phyloP scores from a whole-genome alignment of 1,284 basidiomycete genomes.

The Ustilago nuda region DNA sequence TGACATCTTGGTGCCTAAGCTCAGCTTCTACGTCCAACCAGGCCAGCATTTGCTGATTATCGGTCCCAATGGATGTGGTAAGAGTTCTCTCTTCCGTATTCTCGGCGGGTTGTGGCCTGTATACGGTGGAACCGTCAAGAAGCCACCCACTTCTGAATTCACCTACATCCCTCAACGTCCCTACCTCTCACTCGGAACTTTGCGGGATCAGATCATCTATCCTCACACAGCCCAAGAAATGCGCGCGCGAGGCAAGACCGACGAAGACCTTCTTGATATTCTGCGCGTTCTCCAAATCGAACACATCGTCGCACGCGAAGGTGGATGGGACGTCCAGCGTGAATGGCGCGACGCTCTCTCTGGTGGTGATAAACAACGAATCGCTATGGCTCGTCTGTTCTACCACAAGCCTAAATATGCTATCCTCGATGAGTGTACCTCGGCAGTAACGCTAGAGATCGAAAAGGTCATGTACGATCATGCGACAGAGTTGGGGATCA shows the following conservation, averaged over 20 bases:
- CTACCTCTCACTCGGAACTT: slow-evolving; percentile 90
- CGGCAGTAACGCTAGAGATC: slow-evolving; percentile 89
- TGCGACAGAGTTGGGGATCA: slow-evolving; percentile 75
- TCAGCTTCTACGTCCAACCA: slow-evolving; percentile 89
- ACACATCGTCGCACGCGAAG: slow-evolving; percentile 90
- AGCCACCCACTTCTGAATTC: slow-evolving; percentile 88
- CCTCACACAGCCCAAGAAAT: slow-evolving; percentile 78
- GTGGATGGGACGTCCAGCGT: slow-evolving; percentile 87
- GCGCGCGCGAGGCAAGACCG: slow-evolving; percentile 70
- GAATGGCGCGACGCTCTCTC: slow-evolving; percentile 95
- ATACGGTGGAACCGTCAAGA: slow-evolving; percentile 92
- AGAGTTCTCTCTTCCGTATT: slow-evolving; percentile 82
- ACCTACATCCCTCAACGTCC: slow-evolving; percentile 96
- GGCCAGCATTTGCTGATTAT: slow-evolving; percentile 76
- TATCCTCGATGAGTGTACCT: slow-evolving; percentile 95
- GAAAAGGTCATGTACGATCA: slow-evolving; percentile 96
- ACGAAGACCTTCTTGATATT: slow-evolving; percentile 80
- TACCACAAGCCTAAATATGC: slow-evolving; percentile 98
- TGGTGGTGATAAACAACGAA: slow-evolving; percentile 79
- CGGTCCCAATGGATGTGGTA: slow-evolving; percentile 77
- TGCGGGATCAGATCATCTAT: slow-evolving; percentile 86
- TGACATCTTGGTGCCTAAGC: slow-evolving; percentile 80
- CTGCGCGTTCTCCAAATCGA: slow-evolving; percentile 87
- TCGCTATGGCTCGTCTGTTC: slow-evolving; percentile 96
- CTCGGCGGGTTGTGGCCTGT: slow-evolving; percentile 97